Evolutionary conservation across 129 eudicot genomes (phyloP).

Genomic region (Cynara cardunculus): DNA sequence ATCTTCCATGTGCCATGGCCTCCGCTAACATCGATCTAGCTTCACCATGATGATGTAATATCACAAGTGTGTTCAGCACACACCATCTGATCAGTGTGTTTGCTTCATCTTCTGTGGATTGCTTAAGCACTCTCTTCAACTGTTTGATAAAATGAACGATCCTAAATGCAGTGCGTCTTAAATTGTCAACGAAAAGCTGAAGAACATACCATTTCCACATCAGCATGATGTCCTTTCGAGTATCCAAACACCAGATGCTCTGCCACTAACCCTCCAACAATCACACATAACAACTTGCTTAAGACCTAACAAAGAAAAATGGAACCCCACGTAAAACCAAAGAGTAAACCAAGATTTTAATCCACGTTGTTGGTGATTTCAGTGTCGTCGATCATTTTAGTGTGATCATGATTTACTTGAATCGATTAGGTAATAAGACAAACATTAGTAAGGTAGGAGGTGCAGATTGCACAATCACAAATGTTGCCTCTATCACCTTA

Average conservation of each 20-base stretch:
- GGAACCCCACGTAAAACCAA: background rate
- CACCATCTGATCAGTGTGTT: slow-evolving; percentile 41
- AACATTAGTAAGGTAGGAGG: too few relatives aligned
- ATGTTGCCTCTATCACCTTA: too few relatives aligned
- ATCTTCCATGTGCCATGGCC: slow-evolving; percentile 64
- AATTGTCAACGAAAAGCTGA: too few relatives aligned
- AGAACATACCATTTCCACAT: slow-evolving; percentile 53
- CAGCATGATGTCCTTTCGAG: slow-evolving; percentile 65
- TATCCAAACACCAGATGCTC: slow-evolving; percentile 64
- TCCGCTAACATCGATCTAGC: slow-evolving; percentile 57
- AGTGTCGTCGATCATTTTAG: too few relatives aligned
- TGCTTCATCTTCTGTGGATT: slow-evolving; percentile 50
- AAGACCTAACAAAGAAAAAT: slow-evolving; percentile 37
- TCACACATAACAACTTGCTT: slow-evolving; percentile 49
- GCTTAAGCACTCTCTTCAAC: slow-evolving; percentile 50
- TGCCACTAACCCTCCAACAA: slow-evolving; percentile 72
- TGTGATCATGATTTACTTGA: too few relatives aligned
- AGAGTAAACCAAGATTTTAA: background rate
- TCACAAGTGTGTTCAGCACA: slow-evolving; percentile 40
- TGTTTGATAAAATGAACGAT: slow-evolving; percentile 22
- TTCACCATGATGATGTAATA: slow-evolving; percentile 42
- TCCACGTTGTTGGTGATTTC: too few relatives aligned
- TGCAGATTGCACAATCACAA: too few relatives aligned
- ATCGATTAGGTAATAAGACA: too few relatives aligned
- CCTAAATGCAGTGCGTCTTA: too few relatives aligned